Evolutionary conservation across 2,329 filamentous ascomycete genomes (phyloP), one percentile per base, ranked within the genome.

Genomic region (Trichoderma atrobrunneum): DNA sequence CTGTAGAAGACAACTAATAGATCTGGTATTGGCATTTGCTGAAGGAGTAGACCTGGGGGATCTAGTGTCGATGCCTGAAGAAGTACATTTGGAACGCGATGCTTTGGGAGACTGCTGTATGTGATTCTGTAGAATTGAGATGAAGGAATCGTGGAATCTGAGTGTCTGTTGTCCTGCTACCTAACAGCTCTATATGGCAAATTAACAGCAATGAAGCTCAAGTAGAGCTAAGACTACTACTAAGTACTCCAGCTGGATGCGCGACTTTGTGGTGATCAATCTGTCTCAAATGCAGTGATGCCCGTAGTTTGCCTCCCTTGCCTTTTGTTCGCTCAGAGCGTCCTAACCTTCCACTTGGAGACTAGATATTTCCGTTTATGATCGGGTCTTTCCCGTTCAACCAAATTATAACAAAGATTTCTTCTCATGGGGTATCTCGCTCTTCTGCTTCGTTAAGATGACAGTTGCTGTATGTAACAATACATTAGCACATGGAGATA

Each of bases 391-490:
- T 79, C 78, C 16, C 77, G 73, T 11, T 75, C 68, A 2, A 76
- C 75, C 63, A 77, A 69, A 14, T 68, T 60, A 8, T 76, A 56
- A 75, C 76, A 79, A 51, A 76, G 34, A 75, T 3, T 64, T 56
- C 36, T 76, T 76, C 24, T 77, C 76, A 5, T 75, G 73, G 3
- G 73, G 68, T 7, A 75, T 71, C 66, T 79, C 79, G 5, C 72
- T 63, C 14, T 78, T 77, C 80, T 80, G 81, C 73, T 78, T 75
- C 6, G 72, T 59, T 1, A 77, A 74, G 30, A 80, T 74, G 7
- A 79, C 64, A 2, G 68, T 76, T 5, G 79, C 80, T 82, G 11
- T 7, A 26, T 18, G 30, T 30, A 59, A 10, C 16, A 3, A 30
- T 59, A 8, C 7, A n/a, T 59, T 30, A 59, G 54, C 16, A 2